Evolutionary conservation across 345 rosid genomes (phyloP).

Genomic region (Reutealis trisperma): DNA sequence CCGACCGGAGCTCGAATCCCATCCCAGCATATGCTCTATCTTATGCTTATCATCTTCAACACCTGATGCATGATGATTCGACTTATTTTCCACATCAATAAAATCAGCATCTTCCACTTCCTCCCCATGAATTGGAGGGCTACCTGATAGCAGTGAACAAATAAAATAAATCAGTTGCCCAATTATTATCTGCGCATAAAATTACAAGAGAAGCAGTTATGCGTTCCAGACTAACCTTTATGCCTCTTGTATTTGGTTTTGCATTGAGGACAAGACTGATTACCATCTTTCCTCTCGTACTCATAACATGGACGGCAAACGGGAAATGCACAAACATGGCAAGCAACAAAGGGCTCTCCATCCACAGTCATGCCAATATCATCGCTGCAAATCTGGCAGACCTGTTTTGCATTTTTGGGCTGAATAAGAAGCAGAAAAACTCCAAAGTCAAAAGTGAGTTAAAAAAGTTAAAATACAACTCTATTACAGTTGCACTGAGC

Average conservation of each 20-base stretch:
- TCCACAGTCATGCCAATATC: constrained; percentile 29
- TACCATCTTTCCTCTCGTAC: constrained; percentile 47
- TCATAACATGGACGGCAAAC: constrained; percentile 49
- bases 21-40: constrained; percentile 29
- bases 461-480: too few species aligned
- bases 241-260: constrained; percentile 44
- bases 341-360: constrained; percentile 41
- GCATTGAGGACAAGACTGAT: constrained; percentile 46
- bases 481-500: neutral
- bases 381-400: constrained; percentile 46
- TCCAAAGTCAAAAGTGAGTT: neutral
- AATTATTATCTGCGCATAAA: neutral
- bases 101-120: constrained; percentile 19
- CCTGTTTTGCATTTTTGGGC: constrained; percentile 17
- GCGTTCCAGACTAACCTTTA: constrained; percentile 25
- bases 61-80: constrained; percentile 8
- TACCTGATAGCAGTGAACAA: constrained; percentile 14
- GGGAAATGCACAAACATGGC: constrained; percentile 44
- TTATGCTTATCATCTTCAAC: constrained; percentile 21
- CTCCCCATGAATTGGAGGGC: constrained; percentile 27
- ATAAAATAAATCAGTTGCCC: neutral
- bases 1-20: constrained; percentile 26
- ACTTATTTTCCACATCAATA: constrained; percentile 12
- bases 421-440: constrained; percentile 7
- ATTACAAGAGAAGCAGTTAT: neutral